These are phyloP conservation scores for Leucaena leucocephala DNA, from an alignment of 306 rosid species.

Conservation along the genomic window DNA sequence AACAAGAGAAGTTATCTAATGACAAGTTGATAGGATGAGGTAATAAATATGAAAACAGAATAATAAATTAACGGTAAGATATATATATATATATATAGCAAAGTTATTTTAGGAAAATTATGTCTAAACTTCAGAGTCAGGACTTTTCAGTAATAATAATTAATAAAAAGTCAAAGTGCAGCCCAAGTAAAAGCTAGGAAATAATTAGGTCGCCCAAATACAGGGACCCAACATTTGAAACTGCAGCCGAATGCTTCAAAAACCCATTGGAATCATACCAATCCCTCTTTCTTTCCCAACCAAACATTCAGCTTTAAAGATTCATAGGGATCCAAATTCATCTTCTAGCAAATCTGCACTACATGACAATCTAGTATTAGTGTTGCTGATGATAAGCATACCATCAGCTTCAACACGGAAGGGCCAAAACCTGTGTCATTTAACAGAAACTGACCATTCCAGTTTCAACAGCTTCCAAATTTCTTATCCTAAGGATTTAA, in stretches of 20 bases:
- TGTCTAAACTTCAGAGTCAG: background rate
- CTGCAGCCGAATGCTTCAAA: background rate
- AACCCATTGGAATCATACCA: background rate
- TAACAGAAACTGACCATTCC: slow-evolving; percentile 31
- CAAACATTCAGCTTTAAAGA: background rate
- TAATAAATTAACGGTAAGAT: background rate
- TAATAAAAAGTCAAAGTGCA: background rate
- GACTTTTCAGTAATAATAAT: background rate
- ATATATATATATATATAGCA: background rate
- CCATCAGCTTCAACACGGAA: slow-evolving; percentile 21
- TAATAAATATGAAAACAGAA: background rate
- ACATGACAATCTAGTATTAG: slow-evolving; percentile 3
- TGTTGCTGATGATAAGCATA: slow-evolving; percentile 32
- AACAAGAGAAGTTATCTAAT: background rate
- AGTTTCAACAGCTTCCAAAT: slow-evolving; percentile 29
- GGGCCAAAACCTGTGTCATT: slow-evolving; percentile 36
- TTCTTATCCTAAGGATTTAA: slow-evolving; percentile 18
- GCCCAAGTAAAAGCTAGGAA: background rate
- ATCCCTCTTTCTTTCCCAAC: background rate
- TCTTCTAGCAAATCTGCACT: slow-evolving; percentile 3
- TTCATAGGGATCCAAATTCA: background rate
- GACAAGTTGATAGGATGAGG: background rate
- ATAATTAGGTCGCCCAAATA: background rate
- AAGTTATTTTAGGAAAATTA: background rate
- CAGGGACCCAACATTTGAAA: background rate